Conservation (phyloP, 768 basidiomycete species). For the Lactifluus subvellereus region DNA sequence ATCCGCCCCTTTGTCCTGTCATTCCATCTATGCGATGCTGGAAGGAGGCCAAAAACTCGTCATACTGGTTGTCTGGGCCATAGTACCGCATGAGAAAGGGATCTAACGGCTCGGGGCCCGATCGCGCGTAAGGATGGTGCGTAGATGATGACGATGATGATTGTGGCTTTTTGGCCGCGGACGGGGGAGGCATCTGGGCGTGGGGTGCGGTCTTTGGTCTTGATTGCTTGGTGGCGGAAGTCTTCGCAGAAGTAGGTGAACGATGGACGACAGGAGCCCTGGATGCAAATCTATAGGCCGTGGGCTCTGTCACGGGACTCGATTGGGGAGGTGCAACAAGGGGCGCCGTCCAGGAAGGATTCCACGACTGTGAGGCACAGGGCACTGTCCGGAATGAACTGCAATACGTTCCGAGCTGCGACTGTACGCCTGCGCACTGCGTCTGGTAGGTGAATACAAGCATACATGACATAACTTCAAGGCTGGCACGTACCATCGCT, state of each 20-base stretch:
- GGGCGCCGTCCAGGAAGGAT: slow-evolving; percentile 12
- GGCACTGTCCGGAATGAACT: slow-evolving; percentile 7
- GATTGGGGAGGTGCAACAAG: slow-evolving; percentile 4
- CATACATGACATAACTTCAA: background rate
- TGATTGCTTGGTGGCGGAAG: background rate
- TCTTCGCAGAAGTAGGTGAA: background rate
- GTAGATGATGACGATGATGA: background rate
- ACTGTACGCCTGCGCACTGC: background rate
- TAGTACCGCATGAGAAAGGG: background rate
- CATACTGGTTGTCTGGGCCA: slow-evolving; percentile 3
- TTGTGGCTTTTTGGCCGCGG: background rate
- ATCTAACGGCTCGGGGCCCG: background rate
- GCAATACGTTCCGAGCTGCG: background rate
- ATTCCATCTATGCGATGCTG: slow-evolving; percentile 17
- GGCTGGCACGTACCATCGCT: background rate
- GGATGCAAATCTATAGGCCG: slow-evolving; percentile 14
- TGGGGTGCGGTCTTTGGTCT: background rate
- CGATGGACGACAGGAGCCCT: slow-evolving; percentile 13
- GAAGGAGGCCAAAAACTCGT: slow-evolving; percentile 18
- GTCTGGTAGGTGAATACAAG: background rate
- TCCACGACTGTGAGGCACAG: background rate
- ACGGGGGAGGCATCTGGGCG: background rate
- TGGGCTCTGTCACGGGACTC: background rate
- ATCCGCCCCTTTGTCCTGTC: slow-evolving; percentile 19
- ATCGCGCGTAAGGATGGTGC: background rate